Base-by-base conservation (phyloP, 2,329 filamentous ascomycete genomes). In the Boeremia exigua region DNA sequence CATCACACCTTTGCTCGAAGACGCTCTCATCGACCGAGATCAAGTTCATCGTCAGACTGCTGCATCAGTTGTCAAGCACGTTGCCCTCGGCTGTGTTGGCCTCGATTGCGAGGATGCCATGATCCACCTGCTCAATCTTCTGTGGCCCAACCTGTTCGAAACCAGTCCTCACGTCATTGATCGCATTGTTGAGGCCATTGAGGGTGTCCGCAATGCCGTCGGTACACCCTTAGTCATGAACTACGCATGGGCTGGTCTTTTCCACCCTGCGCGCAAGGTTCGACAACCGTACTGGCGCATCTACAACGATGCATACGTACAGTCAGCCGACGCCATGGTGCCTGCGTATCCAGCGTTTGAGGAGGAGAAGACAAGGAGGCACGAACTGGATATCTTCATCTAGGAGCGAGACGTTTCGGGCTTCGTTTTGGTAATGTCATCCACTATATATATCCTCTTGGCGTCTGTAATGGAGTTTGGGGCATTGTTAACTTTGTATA, bases 121-220 rank as follows among this genome's bases (percentile, higher is more conserved):
- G 94, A 84, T 99, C 42, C 95, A 99, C 79, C 83, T 99, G 25
- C 90, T 99, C 64, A 99, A 99, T 78, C 83, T 99, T 3, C 84
- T 99, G 6, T 96, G 94, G 76, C 96, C 95, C 30, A 99, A 99
- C 76, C 84, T 99, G 51, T 99, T 98, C 77, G 95, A 99, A 78
- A 99, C 95, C 5, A 95, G 90, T 67, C 95, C 95, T 0, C 95
- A 99, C 83, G 95, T 99, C 69, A 99, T 99, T 68, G 95, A 99
- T 77, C 88, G 95, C 39, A 96, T 99, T 65, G 90, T 99, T 61
- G 96, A 99, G 77, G 95, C 96, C 46, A 96, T 99, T 64, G 95
- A 98, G 76, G 95, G 93, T 34, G 91, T 99, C 60, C 87, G 95
- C 43, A 92, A 97, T 82, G 92, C 94, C 0, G 89, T 98, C 39